Conservation (phyloP, 129 eudicot genomes). For the Flaveria bidentis region DNA sequence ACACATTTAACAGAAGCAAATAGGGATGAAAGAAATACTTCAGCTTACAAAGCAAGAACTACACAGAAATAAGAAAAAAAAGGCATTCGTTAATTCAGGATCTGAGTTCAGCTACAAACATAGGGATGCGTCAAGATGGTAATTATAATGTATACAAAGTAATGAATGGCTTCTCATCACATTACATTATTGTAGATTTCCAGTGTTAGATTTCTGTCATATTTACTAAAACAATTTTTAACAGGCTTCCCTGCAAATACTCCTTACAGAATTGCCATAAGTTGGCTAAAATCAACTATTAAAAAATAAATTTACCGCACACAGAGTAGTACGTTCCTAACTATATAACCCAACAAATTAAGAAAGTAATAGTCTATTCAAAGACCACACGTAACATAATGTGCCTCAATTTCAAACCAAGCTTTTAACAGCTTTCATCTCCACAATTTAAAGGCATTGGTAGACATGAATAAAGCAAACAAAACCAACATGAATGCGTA, state of each 20-base stretch:
- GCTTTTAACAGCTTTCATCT: not conserved
- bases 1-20: not conserved
- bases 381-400: not conserved
- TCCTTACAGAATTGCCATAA: not conserved
- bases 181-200: not conserved
- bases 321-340: no score
- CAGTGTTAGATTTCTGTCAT: not conserved
- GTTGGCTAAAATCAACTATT: no score
- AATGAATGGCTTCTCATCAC: conserved; percentile 4
- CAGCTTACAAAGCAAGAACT: not conserved
- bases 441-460: not conserved
- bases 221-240: not conserved
- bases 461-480: not conserved
- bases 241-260: not conserved
- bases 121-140: not conserved
- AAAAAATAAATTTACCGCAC: no score
- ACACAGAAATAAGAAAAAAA: not conserved
- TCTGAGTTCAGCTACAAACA: not conserved
- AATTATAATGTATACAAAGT: not conserved
- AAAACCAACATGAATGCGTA: not conserved
- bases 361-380: not conserved
- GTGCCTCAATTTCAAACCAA: not conserved
- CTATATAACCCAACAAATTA: no score
- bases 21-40: not conserved
- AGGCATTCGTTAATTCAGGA: not conserved